A percentile compares a stretch with the other conserved stretches of the same genome.
phyloP scores from a whole-genome alignment of 371 early-diverging fungal genomes.

The Nematocida major region DNA sequence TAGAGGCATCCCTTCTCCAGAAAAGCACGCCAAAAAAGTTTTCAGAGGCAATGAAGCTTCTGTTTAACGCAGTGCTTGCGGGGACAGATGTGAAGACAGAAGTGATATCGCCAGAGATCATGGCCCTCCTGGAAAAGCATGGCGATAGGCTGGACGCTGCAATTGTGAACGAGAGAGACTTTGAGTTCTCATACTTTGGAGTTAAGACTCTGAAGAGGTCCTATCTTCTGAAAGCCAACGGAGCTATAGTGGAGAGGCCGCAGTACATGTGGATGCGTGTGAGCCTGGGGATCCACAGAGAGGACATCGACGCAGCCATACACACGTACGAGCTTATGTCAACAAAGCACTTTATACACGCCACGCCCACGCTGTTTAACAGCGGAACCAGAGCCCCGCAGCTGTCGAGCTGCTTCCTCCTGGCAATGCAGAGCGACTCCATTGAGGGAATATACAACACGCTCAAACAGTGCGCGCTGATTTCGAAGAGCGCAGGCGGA shows the following conservation, averaged over 20 bases:
- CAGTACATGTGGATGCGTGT: conserved; percentile 98
- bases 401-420: conserved; percentile 84
- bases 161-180: conserved; percentile 87
- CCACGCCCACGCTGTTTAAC: conserved; percentile 94
- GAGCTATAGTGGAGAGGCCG: conserved; percentile 82
- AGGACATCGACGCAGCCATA: conserved; percentile 80
- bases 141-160: conserved; percentile 76
- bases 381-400: conserved; percentile 89
- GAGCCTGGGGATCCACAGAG: conserved; percentile 85
- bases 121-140: conserved; percentile 70
- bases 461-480: conserved; percentile 85
- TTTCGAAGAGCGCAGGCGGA: conserved; percentile 94
- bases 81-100: conserved; percentile 62
- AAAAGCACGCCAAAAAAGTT: conserved; percentile 86
- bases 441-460: conserved; percentile 97
- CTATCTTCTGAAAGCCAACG: conserved; percentile 76
- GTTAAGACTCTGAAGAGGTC: conserved; percentile 92
- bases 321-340: conserved; percentile 92
- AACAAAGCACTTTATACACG: conserved; percentile 87
- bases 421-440: conserved; percentile 75
- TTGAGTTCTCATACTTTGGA: conserved; percentile 90
- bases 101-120: conserved; percentile 74
- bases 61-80: conserved; percentile 70
- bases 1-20: conserved; percentile 88
- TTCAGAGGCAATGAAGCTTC: conserved; percentile 75